Base-by-base conservation (phyloP, 305 asterid genomes). In the Fraxinus platypoda region DNA sequence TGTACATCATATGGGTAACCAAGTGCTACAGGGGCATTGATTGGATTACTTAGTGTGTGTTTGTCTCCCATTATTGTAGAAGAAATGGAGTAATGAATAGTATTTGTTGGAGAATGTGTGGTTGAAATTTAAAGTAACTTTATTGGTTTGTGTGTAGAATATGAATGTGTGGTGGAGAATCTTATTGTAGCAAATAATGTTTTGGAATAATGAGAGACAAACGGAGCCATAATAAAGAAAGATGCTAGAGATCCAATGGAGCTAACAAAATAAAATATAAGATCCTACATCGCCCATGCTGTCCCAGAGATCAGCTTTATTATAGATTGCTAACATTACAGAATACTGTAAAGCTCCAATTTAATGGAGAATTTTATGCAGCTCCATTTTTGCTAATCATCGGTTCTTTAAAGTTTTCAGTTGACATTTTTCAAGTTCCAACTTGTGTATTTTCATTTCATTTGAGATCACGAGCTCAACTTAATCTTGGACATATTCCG, bases 381-480 rank as follows among this genome's bases (percentile, higher is more conserved):
- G 62, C 62, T 52, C 62, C 62, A 52, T 17, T 52, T 46, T 52
- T 5, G 62, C 62, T 52, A n/a, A 52, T 52, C 62, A 52, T 17
- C 62, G 2, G 34, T 43, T 30, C 43, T n/a, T 66, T 35, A 17
- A 6, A 75, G 37, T 71, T 87, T 57, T 28, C 52, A 46, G 83
- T 52, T 7, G 28, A 30, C 26, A 54, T 83, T 25, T 75, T 74
- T n/a, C 31, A 21, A 80, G 78, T 76, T 75, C 15, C n/a, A 33
- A n/a, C 31, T 77, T 74, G 64, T 62, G 66, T 38, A 26, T 78
- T 75, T 82, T 74, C 77, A 46, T 82, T 81, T 76, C 78, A 74
- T 62, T 83, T 81, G 72, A 81, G 78, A 86, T 38, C 74, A 80
- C 49, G 52, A 19, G 43, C 76, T 8, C 75, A n/a, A 80, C 71